These are phyloP conservation scores for Spatholobus suberectus DNA, from an alignment of 306 rosid genomes.

Conservation along the genomic window DNA sequence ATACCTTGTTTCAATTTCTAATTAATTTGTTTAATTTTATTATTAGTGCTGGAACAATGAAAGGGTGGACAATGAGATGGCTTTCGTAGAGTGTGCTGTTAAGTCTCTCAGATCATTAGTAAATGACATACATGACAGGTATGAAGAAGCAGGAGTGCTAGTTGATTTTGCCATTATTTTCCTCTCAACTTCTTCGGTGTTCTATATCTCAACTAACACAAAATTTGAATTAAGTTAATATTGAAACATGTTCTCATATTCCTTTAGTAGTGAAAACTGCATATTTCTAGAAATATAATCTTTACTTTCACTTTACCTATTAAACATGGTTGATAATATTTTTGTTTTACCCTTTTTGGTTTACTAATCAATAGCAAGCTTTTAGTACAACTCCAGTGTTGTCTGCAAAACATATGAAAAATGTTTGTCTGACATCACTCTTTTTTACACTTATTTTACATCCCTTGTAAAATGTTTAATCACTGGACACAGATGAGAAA, in stretches of 20 bases:
- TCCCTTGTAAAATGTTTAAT: background rate
- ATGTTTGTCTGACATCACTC: background rate
- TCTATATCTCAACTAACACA: background rate
- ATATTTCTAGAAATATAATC: background rate
- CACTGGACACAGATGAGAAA: background rate
- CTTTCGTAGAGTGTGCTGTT: conserved; percentile 65
- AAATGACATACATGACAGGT: too few species aligned
- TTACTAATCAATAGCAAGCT: background rate
- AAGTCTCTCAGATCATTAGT: conserved; percentile 72
- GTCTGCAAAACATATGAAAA: background rate
- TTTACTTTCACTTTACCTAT: background rate
- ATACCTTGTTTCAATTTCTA: too few species aligned
- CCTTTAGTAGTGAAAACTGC: background rate
- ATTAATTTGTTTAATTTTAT: too few species aligned
- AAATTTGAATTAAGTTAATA: too few species aligned
- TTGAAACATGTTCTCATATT: background rate
- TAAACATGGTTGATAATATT: background rate
- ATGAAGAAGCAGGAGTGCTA: background rate
- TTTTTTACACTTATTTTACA: background rate
- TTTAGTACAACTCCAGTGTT: background rate
- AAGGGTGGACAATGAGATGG: conserved; percentile 69
- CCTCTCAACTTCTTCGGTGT: background rate
- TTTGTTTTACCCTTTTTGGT: background rate
- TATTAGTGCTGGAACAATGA: conserved; percentile 79
- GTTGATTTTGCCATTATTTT: background rate